phyloP scores from a whole-genome alignment of 1,284 basidiomycete genomes.

The Malassezia yamatoensis region DNA sequence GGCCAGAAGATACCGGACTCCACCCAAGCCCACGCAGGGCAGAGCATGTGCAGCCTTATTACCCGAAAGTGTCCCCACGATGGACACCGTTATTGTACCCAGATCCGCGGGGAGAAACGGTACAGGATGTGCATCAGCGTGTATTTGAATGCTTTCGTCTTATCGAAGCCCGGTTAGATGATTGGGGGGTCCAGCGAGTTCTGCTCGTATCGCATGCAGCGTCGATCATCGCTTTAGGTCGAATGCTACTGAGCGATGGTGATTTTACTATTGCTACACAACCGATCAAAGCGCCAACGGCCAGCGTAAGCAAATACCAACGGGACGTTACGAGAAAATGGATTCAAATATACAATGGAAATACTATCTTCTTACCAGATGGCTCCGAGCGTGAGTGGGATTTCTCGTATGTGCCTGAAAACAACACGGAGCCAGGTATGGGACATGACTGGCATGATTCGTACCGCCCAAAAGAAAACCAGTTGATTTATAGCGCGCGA shows the following conservation, averaged over 20 bases:
- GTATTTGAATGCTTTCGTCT: conserved; percentile 53
- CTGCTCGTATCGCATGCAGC: conserved; percentile 70
- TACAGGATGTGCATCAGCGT: conserved; percentile 59
- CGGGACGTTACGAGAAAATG: conserved; percentile 15
- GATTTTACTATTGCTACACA: conserved; percentile 29
- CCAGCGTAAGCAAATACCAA: conserved; percentile 32
- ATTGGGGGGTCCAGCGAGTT: conserved; percentile 52
- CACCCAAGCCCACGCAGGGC: conserved; percentile 26
- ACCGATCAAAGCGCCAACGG: conserved; percentile 46
- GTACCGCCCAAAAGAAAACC: conserved; percentile 8
- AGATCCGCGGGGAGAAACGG: conserved; percentile 61
- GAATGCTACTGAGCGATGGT: conserved; percentile 55
- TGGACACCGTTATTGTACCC: conserved; percentile 59
- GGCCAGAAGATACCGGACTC: conserved; percentile 52
- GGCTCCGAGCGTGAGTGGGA: conserved; percentile 67
- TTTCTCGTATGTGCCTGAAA: conserved; percentile 26
- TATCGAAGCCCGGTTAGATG: conserved; percentile 23
- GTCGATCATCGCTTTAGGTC: conserved; percentile 61
- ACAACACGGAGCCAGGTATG: conserved; percentile 36
- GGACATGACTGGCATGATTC: conserved; percentile 27
- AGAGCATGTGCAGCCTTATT: conserved; percentile 63
- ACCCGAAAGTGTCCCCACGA: conserved; percentile 51
- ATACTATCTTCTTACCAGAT: conserved; percentile 46
- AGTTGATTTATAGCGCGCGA: background rate
- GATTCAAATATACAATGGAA: conserved; percentile 31